Evolutionary conservation across 2,329 filamentous ascomycete species (phyloP).

Genomic region (Penicillium sp.): DNA sequence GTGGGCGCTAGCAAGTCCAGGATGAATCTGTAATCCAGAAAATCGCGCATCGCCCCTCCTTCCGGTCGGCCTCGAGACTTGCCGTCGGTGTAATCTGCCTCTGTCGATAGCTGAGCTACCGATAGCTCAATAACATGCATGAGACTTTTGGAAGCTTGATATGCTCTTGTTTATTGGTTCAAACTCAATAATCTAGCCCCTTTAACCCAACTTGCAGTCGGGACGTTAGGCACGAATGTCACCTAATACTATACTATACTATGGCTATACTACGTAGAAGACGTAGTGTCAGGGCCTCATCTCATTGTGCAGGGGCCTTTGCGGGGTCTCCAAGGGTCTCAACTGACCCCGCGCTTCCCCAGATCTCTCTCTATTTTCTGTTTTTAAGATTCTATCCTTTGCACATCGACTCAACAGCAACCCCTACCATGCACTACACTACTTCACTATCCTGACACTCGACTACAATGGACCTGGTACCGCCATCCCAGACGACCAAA

Average conservation of each 20-base stretch:
- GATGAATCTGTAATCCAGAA: conserved; percentile 3
- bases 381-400: neutral
- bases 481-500: conserved; percentile 20
- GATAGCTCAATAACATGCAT: neutral
- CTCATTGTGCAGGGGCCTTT: conserved; percentile 14
- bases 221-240: conserved; percentile 3
- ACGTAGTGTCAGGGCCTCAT: conserved; percentile 3
- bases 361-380: conserved; percentile 7
- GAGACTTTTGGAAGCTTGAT: conserved; percentile 5
- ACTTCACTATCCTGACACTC: neutral
- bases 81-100: conserved; percentile 1
- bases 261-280: neutral
- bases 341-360: conserved; percentile 16
- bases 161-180: conserved; percentile 5
- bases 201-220: neutral
- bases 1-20: neutral
- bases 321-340: conserved; percentile 8
- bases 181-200: neutral
- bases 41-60: conserved; percentile 14
- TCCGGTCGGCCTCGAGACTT: neutral
- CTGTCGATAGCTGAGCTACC: conserved; percentile 10
- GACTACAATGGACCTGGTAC: conserved; percentile 22
- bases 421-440: conserved; percentile 1
- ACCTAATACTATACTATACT: neutral
- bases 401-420: neutral